phyloP scores from a whole-genome alignment of 2,329 filamentous ascomycete species.

The Colletotrichum paranaense region DNA sequence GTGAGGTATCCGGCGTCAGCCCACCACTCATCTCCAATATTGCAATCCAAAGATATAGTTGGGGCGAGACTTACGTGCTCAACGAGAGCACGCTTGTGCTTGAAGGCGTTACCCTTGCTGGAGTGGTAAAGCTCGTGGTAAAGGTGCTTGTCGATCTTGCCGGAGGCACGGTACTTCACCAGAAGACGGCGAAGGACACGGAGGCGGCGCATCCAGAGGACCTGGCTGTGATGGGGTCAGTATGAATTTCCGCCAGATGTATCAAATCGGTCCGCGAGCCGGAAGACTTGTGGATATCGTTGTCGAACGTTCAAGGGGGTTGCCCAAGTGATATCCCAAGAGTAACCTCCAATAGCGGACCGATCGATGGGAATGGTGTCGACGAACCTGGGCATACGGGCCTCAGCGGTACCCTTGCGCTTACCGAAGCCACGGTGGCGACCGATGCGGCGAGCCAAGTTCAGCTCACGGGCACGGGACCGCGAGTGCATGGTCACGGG shows the following conservation, averaged over 20 bases:
- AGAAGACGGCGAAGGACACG: slow-evolving; percentile 98
- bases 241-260: background rate
- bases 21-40: slow-evolving; percentile 34
- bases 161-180: slow-evolving; percentile 99
- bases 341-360: background rate
- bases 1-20: slow-evolving; percentile 36
- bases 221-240: slow-evolving; percentile 72
- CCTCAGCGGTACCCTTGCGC: slow-evolving; percentile 99
- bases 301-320: background rate
- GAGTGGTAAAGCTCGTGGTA: slow-evolving; percentile 99
- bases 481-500: slow-evolving; percentile 99
- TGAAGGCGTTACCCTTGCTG: slow-evolving; percentile 99
- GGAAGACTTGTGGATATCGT: background rate
- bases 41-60: background rate
- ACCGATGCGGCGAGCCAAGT: slow-evolving; percentile 92
- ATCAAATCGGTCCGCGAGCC: background rate
- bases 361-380: slow-evolving; percentile 13
- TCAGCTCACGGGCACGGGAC: slow-evolving; percentile 94
- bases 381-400: slow-evolving; percentile 96
- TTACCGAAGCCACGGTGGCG: slow-evolving; percentile 99
- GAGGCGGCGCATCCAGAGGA: slow-evolving; percentile 99
- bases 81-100: slow-evolving; percentile 99
- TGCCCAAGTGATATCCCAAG: background rate
- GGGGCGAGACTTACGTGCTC: slow-evolving; percentile 88
- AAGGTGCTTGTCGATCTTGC: slow-evolving; percentile 99